Conservation (phyloP, 2,329 filamentous ascomycete species). For the Trichoderma sp. region DNA sequence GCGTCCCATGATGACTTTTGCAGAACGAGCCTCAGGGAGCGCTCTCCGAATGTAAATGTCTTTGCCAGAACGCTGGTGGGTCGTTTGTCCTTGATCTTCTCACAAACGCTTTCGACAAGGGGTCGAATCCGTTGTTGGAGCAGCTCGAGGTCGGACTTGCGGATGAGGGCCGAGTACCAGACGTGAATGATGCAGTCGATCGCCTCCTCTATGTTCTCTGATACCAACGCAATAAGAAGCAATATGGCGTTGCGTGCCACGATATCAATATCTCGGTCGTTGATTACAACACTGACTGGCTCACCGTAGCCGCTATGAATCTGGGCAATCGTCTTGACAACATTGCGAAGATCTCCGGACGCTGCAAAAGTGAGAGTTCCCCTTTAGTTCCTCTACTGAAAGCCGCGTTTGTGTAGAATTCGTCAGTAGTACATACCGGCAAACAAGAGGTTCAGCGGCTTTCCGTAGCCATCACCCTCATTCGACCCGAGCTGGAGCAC, state of each 20-base stretch:
- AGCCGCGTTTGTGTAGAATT: too few species aligned
- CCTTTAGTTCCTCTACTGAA: background rate
- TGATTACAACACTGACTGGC: background rate
- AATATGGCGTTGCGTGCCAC: constrained; percentile 15
- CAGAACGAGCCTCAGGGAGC: background rate
- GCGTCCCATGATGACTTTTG: background rate
- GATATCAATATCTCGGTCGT: constrained; percentile 6
- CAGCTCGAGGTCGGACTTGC: constrained; percentile 24
- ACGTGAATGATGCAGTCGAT: constrained; percentile 32
- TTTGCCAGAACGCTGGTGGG: background rate
- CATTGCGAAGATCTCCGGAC: constrained; percentile 18
- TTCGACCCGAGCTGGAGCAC: constrained; percentile 5
- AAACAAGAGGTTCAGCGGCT: background rate
- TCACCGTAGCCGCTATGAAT: background rate
- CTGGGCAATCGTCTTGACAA: constrained; percentile 15
- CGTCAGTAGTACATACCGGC: background rate
- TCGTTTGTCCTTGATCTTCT: background rate
- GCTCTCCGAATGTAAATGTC: background rate
- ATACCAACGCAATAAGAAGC: constrained; percentile 20
- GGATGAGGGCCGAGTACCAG: constrained; percentile 32
- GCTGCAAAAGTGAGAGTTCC: background rate
- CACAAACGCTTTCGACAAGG: background rate
- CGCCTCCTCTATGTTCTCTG: constrained; percentile 23
- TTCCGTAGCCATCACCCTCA: background rate
- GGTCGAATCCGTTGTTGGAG: background rate